Evolutionary conservation across 352 stramenopile species (phyloP), one percentile per base, ranked within the genome.

Genomic region (Thalassiosira mediterranea): DNA sequence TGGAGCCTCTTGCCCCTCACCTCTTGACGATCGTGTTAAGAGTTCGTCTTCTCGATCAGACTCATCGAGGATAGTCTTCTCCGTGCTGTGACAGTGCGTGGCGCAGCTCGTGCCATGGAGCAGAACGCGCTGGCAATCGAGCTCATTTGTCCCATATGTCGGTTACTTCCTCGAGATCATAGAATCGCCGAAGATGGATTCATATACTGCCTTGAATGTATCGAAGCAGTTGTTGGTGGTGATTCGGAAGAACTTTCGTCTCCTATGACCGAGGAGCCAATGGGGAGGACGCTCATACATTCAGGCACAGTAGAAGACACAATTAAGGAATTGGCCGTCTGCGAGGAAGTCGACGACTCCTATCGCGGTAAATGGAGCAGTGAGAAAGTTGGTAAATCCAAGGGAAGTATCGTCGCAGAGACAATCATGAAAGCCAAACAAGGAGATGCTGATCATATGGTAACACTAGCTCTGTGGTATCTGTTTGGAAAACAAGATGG

Each of bases 171-270:
- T 10, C 15, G 25, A n/a, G 38, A 70, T 34, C 58, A 46, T 28
- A 49, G 69, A 4, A 21, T 77, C 13, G 68, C 59, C n/a, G 70
- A 72, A 19, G 70, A 72, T 63, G 70, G 70, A 44, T 79, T 72
- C 34, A 56, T 79, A 29, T 79, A 79, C 34, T 26, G 59, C 54
- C 59, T 40, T 61, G 52, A 56, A 52, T 79, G 70, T 28, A 47
- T 73, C 38, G 29, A 72, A 46, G 37, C 52, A 23, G 65, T 61
- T 44, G 28, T 73, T 48, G 31, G 5, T 10, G 31, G 5, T 10
- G 25, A 68, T 17, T 25, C n/a, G 23, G 26, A 23, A 32, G 31
- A 44, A 17, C 11, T 51, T 31, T 46, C 13, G 29, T 72, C 59
- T 25, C 69, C 69, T 15, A 79, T 79, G 70, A 79, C 70, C 11